These are phyloP conservation scores for Spinellus fusiger DNA, from an alignment of 192 early-diverging fungal genomes.

Conservation along the genomic window DNA sequence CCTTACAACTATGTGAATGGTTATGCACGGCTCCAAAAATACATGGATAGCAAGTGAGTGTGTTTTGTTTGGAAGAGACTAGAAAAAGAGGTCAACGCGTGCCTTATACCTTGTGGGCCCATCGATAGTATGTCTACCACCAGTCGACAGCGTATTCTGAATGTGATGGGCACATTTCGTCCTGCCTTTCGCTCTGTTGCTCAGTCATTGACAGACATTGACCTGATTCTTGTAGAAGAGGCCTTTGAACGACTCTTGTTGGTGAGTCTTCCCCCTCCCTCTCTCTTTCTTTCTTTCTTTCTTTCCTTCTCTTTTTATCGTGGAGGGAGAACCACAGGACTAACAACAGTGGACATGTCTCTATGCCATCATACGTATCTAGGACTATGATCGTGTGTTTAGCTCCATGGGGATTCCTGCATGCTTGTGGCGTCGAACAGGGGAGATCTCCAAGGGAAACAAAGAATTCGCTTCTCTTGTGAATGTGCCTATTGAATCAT, in stretches of 20 bases:
- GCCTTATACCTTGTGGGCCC: background rate
- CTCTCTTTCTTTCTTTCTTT: background rate
- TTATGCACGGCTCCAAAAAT: constrained; percentile 84
- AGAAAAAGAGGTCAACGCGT: background rate
- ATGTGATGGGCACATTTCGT: constrained; percentile 84
- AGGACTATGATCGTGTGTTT: constrained; percentile 95
- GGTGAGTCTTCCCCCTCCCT: constrained; percentile 23
- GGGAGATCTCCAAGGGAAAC: constrained; percentile 96
- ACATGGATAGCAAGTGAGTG: constrained; percentile 80
- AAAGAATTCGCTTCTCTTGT: constrained; percentile 91
- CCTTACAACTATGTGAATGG: constrained; percentile 95
- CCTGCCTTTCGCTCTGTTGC: constrained; percentile 88
- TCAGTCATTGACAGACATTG: constrained; percentile 87
- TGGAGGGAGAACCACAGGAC: background rate
- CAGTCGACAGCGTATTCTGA: constrained; percentile 74
- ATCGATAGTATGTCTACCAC: constrained; percentile 59
- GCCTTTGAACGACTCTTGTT: constrained; percentile 92
- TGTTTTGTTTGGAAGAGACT: background rate
- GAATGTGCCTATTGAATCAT: constrained; percentile 72
- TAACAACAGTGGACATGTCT: background rate
- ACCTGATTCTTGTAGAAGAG: constrained; percentile 93
- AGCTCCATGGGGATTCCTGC: constrained; percentile 93
- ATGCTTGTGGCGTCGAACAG: constrained; percentile 94
- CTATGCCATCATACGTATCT: background rate
- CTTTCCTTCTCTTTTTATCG: background rate